Base-by-base conservation (phyloP, 1,284 basidiomycete genomes). In the Puccinia brachypodii region DNA sequence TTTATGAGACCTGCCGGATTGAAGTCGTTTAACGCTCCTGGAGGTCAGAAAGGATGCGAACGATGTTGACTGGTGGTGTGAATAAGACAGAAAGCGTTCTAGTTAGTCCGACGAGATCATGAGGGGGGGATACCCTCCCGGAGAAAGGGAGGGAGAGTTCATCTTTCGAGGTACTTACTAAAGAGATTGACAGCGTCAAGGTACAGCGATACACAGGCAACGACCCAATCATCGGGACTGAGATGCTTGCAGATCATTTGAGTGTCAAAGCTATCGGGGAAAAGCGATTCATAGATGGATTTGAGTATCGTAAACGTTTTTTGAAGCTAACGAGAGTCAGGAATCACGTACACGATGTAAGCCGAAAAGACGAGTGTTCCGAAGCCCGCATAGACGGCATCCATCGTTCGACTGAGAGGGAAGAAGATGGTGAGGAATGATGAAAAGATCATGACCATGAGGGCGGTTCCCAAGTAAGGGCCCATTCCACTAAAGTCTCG, bases 181-280 rank as follows among this genome's bases (percentile, higher is more conserved):
- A 80, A 80, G 50, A 80, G 56, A 56, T 80, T 80, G 31, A 80
- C 78, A 44, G 36, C 78, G 60, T 80, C 78, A 16, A 80, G 78
- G 31, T 80, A 80, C 2, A 80, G 69, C 31, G 78, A 80, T 22
- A 80, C 69, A 50, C 78, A 80, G 25, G 68, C 78, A 28, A 80
- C 68, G 14, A 80, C 78, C 78, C 78, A 80, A 31, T 80, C 78
- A 31, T 80, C 78, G 58, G 78, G 78, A 38, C 69, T 80, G 25
- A 80, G 69, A 58, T 80, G 68, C 40, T 80, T 72, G 69, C 78
- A 80, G 40, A 80, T 80, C 78, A 80, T 80, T 64, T 80, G 78
- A 62, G 78, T 80, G 33, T 80, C 78, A 80, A 73, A 80, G 1
- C 78, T 80, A 38, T 40, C 36, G 9, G 7, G 40, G 8, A 8